phyloP scores from a whole-genome alignment of 139 green algal genomes.

The Tetradesmus lagerheimii region DNA sequence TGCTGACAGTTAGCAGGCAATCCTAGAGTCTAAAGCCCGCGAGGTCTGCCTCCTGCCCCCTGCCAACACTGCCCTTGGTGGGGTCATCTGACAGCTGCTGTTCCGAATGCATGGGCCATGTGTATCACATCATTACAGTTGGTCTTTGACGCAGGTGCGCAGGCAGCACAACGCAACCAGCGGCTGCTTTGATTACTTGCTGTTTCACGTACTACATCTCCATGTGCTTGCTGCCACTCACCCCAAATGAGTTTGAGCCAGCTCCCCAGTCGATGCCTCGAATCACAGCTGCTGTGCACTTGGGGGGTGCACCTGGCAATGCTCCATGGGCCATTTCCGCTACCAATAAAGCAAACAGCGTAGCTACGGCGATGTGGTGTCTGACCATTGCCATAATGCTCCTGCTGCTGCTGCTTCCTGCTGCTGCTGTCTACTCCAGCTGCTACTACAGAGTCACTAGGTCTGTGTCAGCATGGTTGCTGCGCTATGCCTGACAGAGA shows the following conservation, averaged over 20 bases:
- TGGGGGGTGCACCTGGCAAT: neutral
- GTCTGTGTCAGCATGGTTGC: neutral
- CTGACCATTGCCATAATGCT: neutral
- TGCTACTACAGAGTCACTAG: neutral
- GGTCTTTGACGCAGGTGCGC: too few species aligned
- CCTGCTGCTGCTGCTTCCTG: neutral
- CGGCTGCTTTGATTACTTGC: too few species aligned
- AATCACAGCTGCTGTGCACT: neutral
- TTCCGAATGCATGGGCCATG: too few species aligned
- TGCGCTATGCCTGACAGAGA: too few species aligned
- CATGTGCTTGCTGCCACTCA: neutral
- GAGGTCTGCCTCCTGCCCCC: too few species aligned
- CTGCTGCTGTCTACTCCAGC: neutral
- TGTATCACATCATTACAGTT: too few species aligned
- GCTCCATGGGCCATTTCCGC: neutral
- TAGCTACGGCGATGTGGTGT: neutral
- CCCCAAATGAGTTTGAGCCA: constrained; percentile 25
- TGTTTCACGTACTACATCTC: too few species aligned
- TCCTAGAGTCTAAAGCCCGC: too few species aligned
- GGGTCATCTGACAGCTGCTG: too few species aligned
- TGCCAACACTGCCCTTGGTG: too few species aligned
- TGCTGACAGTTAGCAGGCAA: too few species aligned
- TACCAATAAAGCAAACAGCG: neutral
- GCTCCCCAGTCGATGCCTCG: constrained; percentile 26
- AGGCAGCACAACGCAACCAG: too few species aligned